A percentile compares a stretch with the other conserved stretches of the same genome.
These are phyloP conservation scores for Lepidium aucheri DNA, from an alignment of 345 rosid species.

Conservation along the genomic window DNA sequence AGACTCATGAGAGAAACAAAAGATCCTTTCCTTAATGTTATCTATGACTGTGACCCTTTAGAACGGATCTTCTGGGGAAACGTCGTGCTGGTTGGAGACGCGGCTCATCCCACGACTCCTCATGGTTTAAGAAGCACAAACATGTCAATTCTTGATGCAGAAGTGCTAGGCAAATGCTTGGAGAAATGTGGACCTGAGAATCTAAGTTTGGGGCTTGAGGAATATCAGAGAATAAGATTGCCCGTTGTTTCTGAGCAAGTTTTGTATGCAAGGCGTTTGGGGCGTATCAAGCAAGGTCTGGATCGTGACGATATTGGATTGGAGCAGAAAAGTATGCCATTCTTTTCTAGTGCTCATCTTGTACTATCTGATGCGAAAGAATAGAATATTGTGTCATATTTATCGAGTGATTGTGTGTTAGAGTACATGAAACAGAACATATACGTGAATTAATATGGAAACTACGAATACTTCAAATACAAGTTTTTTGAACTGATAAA, in stretches of 20 bases:
- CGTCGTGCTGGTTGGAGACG: conserved; percentile 62
- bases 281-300: conserved; percentile 63
- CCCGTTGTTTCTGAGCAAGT: conserved; percentile 63
- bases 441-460: not conserved
- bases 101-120: conserved; percentile 82
- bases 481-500: not conserved
- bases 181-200: conserved; percentile 40
- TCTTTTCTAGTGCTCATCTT: conserved; percentile 36
- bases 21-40: conserved; percentile 72
- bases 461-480: not conserved
- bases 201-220: conserved; percentile 46
- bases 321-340: conserved; percentile 53
- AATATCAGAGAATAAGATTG: conserved; percentile 55
- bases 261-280: conserved; percentile 43
- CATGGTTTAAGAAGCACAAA: conserved; percentile 77
- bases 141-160: conserved; percentile 72
- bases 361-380: not conserved
- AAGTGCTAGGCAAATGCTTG: conserved; percentile 57
- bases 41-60: conserved; percentile 68
- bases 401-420: not conserved
- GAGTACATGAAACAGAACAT: not conserved
- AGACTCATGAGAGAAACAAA: conserved; percentile 52
- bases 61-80: conserved; percentile 43
- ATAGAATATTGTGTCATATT: not conserved
- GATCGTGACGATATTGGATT: conserved; percentile 35